Conservation (phyloP, 352 stramenopile genomes). For the Globisporangium recalcitrans region DNA sequence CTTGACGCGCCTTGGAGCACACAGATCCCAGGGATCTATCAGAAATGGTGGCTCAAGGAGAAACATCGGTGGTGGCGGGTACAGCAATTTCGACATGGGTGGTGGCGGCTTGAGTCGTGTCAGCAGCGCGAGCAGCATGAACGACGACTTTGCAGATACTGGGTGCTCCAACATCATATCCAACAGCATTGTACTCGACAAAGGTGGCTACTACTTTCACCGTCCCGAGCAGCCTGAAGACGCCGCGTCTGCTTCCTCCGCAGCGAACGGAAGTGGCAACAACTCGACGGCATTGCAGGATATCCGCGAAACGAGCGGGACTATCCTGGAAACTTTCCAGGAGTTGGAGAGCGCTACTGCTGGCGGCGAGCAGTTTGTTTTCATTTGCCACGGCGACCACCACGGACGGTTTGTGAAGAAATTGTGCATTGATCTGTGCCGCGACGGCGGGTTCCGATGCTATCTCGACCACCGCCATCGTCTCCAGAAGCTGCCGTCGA, state of each 20-base stretch:
- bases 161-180: conserved; percentile 28
- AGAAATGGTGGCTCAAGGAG: conserved; percentile 19
- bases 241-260: not conserved
- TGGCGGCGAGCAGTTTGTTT: conserved; percentile 71
- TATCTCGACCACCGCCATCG: conserved; percentile 57
- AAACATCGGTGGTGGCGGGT: conserved; percentile 21
- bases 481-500: conserved; percentile 18
- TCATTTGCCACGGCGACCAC: conserved; percentile 77
- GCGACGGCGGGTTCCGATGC: conserved; percentile 55
- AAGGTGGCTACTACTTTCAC: conserved; percentile 71
- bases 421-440: conserved; percentile 63
- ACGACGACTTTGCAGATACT: conserved; percentile 30
- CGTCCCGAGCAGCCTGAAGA: conserved; percentile 20
- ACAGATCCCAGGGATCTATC: conserved; percentile 25
- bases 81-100: conserved; percentile 29
- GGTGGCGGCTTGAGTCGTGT: conserved; percentile 30
- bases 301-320: conserved; percentile 29
- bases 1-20: conserved; percentile 10
- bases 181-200: conserved; percentile 63
- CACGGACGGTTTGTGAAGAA: conserved; percentile 70
- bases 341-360: conserved; percentile 47
- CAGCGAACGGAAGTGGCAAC: conserved; percentile 6
- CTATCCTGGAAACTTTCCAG: conserved; percentile 55
- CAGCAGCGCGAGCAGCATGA: conserved; percentile 47
- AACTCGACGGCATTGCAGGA: conserved; percentile 17